Base-by-base conservation (phyloP, 352 stramenopile species). In the Phytophthora tentaculata region DNA sequence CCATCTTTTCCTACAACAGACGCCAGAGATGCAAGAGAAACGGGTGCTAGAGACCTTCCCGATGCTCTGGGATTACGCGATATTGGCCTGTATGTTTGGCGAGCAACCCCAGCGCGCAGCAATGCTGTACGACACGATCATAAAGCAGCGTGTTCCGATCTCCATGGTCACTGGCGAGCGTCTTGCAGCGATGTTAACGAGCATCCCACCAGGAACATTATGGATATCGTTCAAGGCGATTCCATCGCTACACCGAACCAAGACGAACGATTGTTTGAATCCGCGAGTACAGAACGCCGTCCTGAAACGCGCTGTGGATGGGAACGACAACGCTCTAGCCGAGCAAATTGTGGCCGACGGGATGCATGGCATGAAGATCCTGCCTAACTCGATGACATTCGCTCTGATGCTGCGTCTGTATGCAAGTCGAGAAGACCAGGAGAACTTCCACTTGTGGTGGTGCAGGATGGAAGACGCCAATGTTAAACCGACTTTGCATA, bases 331-430 rank as follows among this genome's bases (percentile, higher is more conserved):
- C 20, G 56, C 56, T 16, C 63, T 91, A 52, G 85, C 83, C 10
- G 83, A 93, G 57, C 65, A 74, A 57, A 74, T 93, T 51, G 69
- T 91, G 6, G 47, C 48, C 0, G 71, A 88, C 1, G 83, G 80
- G 2, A 51, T 74, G 29, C 56, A 73, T 1, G 51, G 77, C 50
- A 61, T 91, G 14, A 52, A 61, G 0, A 74, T 90, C 35, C 3
- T 72, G 43, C 71, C 85, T 14, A 91, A 89, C 51, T 84, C 80
- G 12, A 91, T 91, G 85, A 91, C 83, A 12, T 91, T 89, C 55
- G 87, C 83, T 49, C 50, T 93, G 24, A 87, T 92, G 82, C 63
- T 92, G 39, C 75, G 80, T 23, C 64, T 92, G 54, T 90, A 87
- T 28, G 81, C 82, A 28, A 74, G 58, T 14, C 69, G 64, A 28